These are phyloP conservation scores for Cymbopogon flexuosus DNA, from an alignment of 202 grass and related monocot species.

Conservation along the genomic window DNA sequence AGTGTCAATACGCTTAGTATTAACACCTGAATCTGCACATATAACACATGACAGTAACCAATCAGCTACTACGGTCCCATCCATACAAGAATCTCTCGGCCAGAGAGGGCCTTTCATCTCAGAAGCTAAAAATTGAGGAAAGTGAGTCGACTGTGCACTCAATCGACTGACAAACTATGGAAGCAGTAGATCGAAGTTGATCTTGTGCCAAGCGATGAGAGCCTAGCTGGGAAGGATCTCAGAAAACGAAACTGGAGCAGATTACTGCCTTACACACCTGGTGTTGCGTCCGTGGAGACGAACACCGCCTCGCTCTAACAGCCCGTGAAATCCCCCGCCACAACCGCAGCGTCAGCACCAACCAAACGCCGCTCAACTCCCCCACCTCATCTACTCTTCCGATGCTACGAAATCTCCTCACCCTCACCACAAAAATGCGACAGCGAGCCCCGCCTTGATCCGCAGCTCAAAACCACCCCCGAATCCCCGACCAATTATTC, in stretches of 20 bases:
- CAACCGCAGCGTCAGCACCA: background rate
- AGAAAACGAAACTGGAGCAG: background rate
- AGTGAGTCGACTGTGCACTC: background rate
- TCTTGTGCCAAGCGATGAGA: background rate
- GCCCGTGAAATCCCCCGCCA: background rate
- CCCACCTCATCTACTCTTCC: background rate
- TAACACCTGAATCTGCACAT: background rate
- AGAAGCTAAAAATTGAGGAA: slow-evolving; percentile 18
- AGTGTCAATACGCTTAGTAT: background rate
- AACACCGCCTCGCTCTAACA: background rate
- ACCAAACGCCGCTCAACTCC: slow-evolving; percentile 4
- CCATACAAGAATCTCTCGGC: background rate
- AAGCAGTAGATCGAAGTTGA: slow-evolving; percentile 10
- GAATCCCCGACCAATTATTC: background rate
- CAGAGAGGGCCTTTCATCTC: background rate
- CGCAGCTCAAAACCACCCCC: slow-evolving; percentile 15
- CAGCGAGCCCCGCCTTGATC: background rate
- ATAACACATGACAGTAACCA: background rate
- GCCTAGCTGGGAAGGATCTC: slow-evolving; percentile 4
- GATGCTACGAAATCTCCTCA: background rate
- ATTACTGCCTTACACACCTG: background rate
- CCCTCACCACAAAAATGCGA: background rate
- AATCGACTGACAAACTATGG: background rate
- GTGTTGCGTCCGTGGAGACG: background rate
- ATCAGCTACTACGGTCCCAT: background rate